These are phyloP conservation scores for Tolypocladium tropicale DNA, from an alignment of 2,329 filamentous ascomycete genomes.

Conservation along the genomic window DNA sequence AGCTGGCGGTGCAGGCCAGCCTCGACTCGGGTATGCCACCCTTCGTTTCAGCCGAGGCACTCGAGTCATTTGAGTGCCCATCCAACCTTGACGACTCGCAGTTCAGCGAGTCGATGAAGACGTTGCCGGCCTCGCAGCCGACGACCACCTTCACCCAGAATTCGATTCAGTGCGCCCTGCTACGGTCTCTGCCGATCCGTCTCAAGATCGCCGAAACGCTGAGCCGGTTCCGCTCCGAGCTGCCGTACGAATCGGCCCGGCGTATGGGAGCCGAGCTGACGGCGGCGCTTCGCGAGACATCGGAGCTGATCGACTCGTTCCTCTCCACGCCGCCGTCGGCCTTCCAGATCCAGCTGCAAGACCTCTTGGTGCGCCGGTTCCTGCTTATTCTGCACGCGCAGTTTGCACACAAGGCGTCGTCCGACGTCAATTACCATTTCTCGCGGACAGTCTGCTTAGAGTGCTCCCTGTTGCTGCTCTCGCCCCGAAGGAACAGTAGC, in stretches of 20 bases:
- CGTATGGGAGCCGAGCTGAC: neutral
- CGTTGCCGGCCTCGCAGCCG: neutral
- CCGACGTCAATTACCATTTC: neutral
- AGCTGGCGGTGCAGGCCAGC: neutral
- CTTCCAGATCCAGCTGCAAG: neutral
- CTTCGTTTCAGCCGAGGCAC: neutral
- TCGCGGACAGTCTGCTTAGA: neutral
- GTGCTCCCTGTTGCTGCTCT: neutral
- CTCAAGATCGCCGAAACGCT: neutral
- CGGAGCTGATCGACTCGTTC: neutral
- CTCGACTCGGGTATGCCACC: neutral
- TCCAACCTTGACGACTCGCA: neutral
- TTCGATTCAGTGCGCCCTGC: neutral
- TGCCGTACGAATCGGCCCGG: neutral
- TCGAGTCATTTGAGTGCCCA: neutral
- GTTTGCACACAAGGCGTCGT: neutral
- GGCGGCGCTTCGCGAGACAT: neutral
- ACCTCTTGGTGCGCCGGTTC: neutral
- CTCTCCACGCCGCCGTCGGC: neutral
- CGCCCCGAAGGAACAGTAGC: neutral
- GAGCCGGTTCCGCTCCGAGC: neutral
- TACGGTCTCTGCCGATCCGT: neutral
- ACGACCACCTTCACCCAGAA: neutral
- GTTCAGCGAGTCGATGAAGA: neutral
- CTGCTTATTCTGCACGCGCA: neutral